Conservation (phyloP, 495 filamentous ascomycete species). For the Aspergillus conjunctus region DNA sequence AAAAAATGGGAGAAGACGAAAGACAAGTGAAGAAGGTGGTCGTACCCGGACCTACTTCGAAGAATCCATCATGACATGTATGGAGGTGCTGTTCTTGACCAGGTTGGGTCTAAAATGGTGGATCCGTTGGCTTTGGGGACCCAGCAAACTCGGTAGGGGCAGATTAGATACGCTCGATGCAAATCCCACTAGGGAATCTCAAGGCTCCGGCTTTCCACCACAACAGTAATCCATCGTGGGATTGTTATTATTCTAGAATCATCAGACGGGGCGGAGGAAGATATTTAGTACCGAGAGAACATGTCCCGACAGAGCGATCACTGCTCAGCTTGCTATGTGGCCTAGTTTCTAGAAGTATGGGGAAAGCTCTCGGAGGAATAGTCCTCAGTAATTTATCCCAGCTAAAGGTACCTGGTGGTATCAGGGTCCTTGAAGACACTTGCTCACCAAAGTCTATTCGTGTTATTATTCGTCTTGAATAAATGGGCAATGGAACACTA, state of each 20-base stretch:
- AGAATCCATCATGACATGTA: constrained; percentile 21
- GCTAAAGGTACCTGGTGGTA: too few species aligned
- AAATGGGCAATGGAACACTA: background rate
- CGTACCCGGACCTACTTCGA: constrained; percentile 20
- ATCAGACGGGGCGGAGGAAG: background rate
- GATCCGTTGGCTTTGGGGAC: background rate
- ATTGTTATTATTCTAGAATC: background rate
- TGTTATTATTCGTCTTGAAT: background rate
- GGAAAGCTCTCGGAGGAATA: background rate
- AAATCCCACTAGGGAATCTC: constrained; percentile 1
- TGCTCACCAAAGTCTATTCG: background rate
- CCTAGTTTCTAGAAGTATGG: background rate
- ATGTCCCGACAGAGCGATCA: background rate
- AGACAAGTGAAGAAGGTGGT: constrained; percentile 9
- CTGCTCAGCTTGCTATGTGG: background rate
- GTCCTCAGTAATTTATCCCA: background rate
- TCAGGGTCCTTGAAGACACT: background rate
- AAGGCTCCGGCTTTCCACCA: background rate
- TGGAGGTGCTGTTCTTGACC: background rate
- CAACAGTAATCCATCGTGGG: background rate
- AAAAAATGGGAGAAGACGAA: background rate
- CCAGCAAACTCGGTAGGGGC: constrained; percentile 1
- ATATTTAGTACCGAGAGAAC: background rate
- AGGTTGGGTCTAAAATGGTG: background rate
- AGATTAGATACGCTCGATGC: constrained; percentile 5